A percentile compares a stretch with the other conserved stretches of the same genome.
phyloP scores from a whole-genome alignment of 108 stramenopile genomes.

The Pelagomonas calceolata region DNA sequence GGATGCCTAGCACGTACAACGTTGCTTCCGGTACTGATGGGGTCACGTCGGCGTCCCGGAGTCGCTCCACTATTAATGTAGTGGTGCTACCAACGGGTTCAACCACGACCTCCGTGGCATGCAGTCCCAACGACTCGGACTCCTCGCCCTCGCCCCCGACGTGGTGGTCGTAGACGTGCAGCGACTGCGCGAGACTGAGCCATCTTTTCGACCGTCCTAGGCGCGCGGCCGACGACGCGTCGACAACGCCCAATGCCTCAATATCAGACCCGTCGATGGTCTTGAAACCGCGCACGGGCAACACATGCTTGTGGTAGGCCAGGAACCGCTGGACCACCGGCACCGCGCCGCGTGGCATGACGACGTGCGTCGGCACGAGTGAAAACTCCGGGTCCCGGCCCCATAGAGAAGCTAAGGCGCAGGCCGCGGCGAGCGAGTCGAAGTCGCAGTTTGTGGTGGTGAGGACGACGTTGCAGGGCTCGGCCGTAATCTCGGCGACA shows the following conservation, averaged over 20 bases:
- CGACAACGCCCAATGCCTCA: not conserved
- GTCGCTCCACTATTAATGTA: conserved; percentile 68
- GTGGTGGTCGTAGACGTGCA: not conserved
- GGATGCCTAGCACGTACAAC: conserved; percentile 76
- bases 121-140: not conserved
- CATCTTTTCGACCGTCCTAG: not conserved
- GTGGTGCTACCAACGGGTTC: conserved; percentile 76
- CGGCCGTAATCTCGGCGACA: too few species aligned
- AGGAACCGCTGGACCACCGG: conserved; percentile 76
- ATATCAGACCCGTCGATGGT: not conserved
- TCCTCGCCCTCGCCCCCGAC: not conserved
- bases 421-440: conserved; percentile 60
- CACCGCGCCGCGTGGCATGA: conserved; percentile 80
- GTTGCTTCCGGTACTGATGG: conserved; percentile 77
- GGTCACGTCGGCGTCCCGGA: conserved; percentile 43
- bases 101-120: conserved; percentile 28
- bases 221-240: not conserved
- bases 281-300: conserved; percentile 70
- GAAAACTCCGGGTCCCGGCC: not conserved
- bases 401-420: conserved; percentile 33
- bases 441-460: conserved; percentile 78
- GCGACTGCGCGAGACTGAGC: not conserved
- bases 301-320: conserved; percentile 75
- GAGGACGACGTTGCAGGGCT: conserved; percentile 62
- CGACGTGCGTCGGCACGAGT: conserved; percentile 65